Base-by-base conservation (phyloP, 768 basidiomycete genomes). In the Pleurotus pulmonarius region DNA sequence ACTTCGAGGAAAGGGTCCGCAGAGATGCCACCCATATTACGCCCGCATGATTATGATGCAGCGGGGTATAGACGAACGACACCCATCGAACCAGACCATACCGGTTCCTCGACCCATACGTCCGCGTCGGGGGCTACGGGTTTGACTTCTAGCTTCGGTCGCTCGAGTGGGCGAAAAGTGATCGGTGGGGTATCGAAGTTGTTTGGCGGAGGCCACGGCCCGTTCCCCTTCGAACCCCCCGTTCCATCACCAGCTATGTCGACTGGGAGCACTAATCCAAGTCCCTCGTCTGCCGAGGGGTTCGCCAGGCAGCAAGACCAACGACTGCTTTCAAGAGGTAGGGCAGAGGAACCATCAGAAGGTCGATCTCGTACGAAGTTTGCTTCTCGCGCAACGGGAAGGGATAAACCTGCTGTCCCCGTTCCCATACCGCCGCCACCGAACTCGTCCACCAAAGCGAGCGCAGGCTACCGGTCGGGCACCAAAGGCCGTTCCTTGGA, bases 401-500 rank as follows among this genome's bases (percentile, higher is more conserved):
- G 41, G 7, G 41, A 22, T 44, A 44, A 44, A 22, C n/a, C n/a
- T n/a, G n/a, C n/a, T 22, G 41, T 44, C n/a, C n/a, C 20, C 11
- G 41, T 44, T 12, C 41, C 65, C 48, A 72, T 74, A 4, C 72
- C 73, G 37, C 70, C 71, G 0, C 49, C 51, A 46, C 61, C 64
- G n/a, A 39, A 55, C 12, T 41, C 49, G 38, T 51, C 38, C 4
- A 18, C 7, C 25, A 44, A 57, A 29, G 24, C 56, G 34, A 65
- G 65, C 58, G 60, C 68, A 53, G 71, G 76, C 0, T 71, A 77
- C 59, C 70, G 78, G 37, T 75, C 77, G 1, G 77, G 78, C 25
- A 70, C 74, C 5, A 88, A 86, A 64, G 87, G 87, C 1, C 85
- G 87, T 22, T 90, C 87, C 22, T 69, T 90, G 38, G 88, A 90